These are phyloP conservation scores for Saposhnikovia divaricata DNA, from an alignment of 129 eudicot species.

Conservation along the genomic window DNA sequence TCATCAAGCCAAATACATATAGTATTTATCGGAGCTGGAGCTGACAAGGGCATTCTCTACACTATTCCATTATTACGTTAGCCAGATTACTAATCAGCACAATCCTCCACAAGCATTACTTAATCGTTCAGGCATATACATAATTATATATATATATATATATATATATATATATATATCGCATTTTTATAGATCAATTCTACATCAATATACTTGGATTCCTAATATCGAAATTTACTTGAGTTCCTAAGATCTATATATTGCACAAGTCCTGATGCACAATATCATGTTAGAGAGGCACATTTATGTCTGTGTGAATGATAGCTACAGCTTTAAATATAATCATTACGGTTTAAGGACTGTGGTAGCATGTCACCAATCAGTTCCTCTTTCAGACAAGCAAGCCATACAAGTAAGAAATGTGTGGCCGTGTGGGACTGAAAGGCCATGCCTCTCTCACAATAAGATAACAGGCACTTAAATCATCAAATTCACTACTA, in stretches of 20 bases:
- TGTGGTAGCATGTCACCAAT: not conserved
- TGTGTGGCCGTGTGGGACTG: not conserved
- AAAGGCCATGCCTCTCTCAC: not conserved
- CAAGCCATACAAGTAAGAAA: not conserved
- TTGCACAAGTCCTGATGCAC: not conserved
- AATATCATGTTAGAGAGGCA: not conserved
- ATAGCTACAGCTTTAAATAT: not conserved
- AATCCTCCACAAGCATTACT: not conserved
- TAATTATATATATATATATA: too few species aligned
- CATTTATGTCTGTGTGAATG: not conserved
- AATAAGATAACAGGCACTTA: not conserved
- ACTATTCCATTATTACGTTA: not conserved
- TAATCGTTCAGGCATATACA: not conserved
- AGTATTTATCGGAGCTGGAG: not conserved
- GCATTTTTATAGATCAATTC: not conserved
- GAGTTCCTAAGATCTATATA: not conserved
- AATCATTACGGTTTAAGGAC: not conserved
- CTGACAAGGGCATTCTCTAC: not conserved
- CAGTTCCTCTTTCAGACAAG: not conserved
- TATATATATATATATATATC: too few species aligned
- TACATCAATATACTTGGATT: not conserved
- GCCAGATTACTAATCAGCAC: not conserved
- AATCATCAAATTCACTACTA: not conserved
- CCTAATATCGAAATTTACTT: not conserved
- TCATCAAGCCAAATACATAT: not conserved